A percentile compares a stretch with the other conserved stretches of the same genome.
Conservation (phyloP, 1,284 basidiomycete genomes). For the Cryptococcus wingfieldii region DNA sequence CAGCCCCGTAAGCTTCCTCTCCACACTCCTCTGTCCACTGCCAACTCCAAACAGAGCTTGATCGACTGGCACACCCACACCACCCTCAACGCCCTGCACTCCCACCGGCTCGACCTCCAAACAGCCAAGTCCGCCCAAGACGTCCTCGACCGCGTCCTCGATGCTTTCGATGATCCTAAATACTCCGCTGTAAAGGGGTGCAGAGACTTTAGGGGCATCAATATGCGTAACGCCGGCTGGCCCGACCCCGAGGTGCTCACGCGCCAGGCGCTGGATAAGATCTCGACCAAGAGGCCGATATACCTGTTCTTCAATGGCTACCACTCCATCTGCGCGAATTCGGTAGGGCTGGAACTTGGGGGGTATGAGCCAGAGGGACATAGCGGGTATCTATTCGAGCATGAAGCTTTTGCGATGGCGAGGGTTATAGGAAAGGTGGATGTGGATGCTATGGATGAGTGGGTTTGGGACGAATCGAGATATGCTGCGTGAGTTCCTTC, state of each 20-base stretch:
- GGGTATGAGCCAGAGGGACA: slow-evolving; percentile 18
- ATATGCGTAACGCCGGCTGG: slow-evolving; percentile 33
- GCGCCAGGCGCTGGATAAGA: slow-evolving; percentile 21
- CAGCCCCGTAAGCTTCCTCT: neutral
- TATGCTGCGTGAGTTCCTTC: slow-evolving; percentile 28
- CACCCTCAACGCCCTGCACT: slow-evolving; percentile 25
- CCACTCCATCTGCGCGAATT: slow-evolving; percentile 36
- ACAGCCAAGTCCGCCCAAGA: slow-evolving; percentile 17
- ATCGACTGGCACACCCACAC: slow-evolving; percentile 38
- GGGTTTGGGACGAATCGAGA: slow-evolving; percentile 23
- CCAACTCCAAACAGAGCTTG: slow-evolving; percentile 12
- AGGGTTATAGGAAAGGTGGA: slow-evolving; percentile 25
- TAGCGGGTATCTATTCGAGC: slow-evolving; percentile 27
- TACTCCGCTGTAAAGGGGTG: slow-evolving; percentile 15
- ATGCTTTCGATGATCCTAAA: slow-evolving; percentile 14
- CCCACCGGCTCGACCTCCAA: slow-evolving; percentile 24
- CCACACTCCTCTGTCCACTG: neutral
- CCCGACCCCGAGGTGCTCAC: slow-evolving; percentile 24
- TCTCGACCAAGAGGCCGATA: slow-evolving; percentile 22
- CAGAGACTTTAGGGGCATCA: slow-evolving; percentile 16
- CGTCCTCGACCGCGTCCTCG: slow-evolving; percentile 15
- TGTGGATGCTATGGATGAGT: slow-evolving; percentile 21
- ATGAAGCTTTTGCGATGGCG: slow-evolving; percentile 26
- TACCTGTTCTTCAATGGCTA: slow-evolving; percentile 36
- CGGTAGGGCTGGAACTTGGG: slow-evolving; percentile 19